phyloP scores from a whole-genome alignment of 352 stramenopile genomes.

The Globisporangium ultimum region DNA sequence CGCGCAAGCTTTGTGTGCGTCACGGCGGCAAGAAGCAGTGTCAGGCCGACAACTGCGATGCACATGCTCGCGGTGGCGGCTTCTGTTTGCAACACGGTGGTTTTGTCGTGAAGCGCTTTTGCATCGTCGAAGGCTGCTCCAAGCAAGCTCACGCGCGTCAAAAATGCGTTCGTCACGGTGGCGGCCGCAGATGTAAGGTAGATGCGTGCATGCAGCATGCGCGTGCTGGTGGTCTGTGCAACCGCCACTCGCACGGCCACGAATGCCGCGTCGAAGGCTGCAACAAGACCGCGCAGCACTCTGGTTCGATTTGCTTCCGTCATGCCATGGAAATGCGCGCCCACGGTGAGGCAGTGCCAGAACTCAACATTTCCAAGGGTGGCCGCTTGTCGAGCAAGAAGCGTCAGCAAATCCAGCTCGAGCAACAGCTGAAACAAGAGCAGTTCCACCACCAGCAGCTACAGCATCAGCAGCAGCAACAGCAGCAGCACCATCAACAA shows the following conservation, averaged over 20 bases:
- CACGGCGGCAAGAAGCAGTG: slow-evolving; percentile 82
- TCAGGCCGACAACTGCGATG: slow-evolving; percentile 68
- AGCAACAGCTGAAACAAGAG: slow-evolving; percentile 73
- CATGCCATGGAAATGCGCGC: slow-evolving; percentile 75
- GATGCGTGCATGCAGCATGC: slow-evolving; percentile 76
- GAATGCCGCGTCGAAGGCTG: slow-evolving; percentile 75
- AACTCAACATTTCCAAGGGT: slow-evolving; percentile 78
- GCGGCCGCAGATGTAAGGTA: slow-evolving; percentile 64
- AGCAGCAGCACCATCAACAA: slow-evolving; percentile 29
- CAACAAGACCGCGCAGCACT: slow-evolving; percentile 81
- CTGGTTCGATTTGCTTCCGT: slow-evolving; percentile 69
- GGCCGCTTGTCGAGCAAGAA: slow-evolving; percentile 69
- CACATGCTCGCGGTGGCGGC: slow-evolving; percentile 62
- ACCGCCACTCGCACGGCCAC: slow-evolving; percentile 70
- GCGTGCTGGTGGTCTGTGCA: slow-evolving; percentile 63
- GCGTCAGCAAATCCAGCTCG: slow-evolving; percentile 59
- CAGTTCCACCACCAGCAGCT: slow-evolving; percentile 77
- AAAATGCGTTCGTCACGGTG: slow-evolving; percentile 74
- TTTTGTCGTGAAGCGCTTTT: slow-evolving; percentile 83
- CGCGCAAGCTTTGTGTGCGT: slow-evolving; percentile 76
- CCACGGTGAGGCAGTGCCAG: slow-evolving; percentile 62
- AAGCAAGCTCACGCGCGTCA: slow-evolving; percentile 76
- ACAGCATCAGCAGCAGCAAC: slow-evolving; percentile 53
- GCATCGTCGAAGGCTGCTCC: slow-evolving; percentile 73
- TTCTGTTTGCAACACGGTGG: slow-evolving; percentile 79